Percentiles rank a stretch among this genome's conserved stretches.
phyloP scores from a whole-genome alignment of 2,329 filamentous ascomycete species.

The Phialemonium atrogriseum region DNA sequence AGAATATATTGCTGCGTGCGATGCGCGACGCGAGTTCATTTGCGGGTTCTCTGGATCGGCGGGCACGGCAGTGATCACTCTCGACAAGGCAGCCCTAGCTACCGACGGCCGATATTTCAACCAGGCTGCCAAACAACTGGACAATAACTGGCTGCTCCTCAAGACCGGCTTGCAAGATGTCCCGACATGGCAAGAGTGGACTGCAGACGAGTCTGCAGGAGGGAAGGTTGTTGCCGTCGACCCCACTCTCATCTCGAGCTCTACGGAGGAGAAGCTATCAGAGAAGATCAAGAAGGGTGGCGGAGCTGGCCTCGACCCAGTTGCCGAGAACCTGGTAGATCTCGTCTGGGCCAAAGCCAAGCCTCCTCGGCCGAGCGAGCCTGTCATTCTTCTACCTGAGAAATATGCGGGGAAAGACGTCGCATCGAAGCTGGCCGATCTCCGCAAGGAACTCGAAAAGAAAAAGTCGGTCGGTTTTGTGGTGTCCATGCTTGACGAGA shows the following conservation, averaged over 20 bases:
- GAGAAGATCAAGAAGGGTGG: constrained; percentile 84
- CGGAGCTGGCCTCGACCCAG: constrained; percentile 64
- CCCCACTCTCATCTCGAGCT: constrained; percentile 71
- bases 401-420: constrained; percentile 78
- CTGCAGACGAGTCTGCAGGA: constrained; percentile 72
- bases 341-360: constrained; percentile 72
- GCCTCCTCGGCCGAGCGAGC: constrained; percentile 67
- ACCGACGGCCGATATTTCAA: constrained; percentile 98
- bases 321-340: constrained; percentile 83
- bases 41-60: constrained; percentile 93
- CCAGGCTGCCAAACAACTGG: constrained; percentile 84
- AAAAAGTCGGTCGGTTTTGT: constrained; percentile 83
- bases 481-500: constrained; percentile 90
- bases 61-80: constrained; percentile 82
- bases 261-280: constrained; percentile 57
- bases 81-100: constrained; percentile 78
- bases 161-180: constrained; percentile 93
- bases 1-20: constrained; percentile 95
- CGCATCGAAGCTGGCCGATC: constrained; percentile 71
- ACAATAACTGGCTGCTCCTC: constrained; percentile 81
- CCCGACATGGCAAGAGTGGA: constrained; percentile 97
- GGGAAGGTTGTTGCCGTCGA: constrained; percentile 89
- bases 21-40: constrained; percentile 84
- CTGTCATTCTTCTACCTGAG: constrained; percentile 61
- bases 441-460: constrained; percentile 87